Percentiles rank a stretch among this genome's conserved stretches.
Evolutionary conservation across 495 filamentous ascomycete species (phyloP).

Genomic region (Aspergillus kassunensis): DNA sequence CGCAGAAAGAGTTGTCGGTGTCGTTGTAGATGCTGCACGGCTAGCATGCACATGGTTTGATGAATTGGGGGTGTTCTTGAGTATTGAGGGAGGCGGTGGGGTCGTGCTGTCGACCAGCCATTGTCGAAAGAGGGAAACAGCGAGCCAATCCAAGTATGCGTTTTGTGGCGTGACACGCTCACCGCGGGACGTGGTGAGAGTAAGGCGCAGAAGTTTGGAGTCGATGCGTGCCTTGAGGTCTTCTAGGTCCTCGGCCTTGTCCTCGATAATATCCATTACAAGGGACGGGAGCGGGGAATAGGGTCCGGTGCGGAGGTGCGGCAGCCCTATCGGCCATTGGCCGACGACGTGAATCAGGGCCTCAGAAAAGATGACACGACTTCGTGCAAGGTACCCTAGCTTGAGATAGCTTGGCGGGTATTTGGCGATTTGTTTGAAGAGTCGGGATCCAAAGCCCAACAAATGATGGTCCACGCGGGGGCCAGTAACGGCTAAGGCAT

Average conservation of each 20-base stretch:
- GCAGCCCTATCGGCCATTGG: conserved; percentile 77
- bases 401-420: conserved; percentile 90
- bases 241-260: conserved; percentile 82
- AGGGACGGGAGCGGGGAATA: conserved; percentile 57
- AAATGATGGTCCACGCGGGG: conserved; percentile 91
- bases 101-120: conserved; percentile 87
- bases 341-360: conserved; percentile 88
- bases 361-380: conserved; percentile 83
- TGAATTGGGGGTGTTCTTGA: conserved; percentile 31
- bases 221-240: conserved; percentile 65
- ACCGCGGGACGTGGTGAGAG: conserved; percentile 70
- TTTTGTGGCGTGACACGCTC: conserved; percentile 75
- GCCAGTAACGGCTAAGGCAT: conserved; percentile 80
- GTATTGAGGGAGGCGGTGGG: conserved; percentile 54
- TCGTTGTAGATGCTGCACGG: conserved; percentile 17
- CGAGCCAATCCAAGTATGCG: conserved; percentile 83
- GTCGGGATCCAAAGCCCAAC: conserved; percentile 78
- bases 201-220: conserved; percentile 73
- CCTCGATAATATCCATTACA: conserved; percentile 83
- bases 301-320: conserved; percentile 63
- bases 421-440: conserved; percentile 93
- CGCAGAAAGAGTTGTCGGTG: conserved; percentile 26
- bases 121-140: conserved; percentile 77
- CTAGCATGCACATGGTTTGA: conserved; percentile 4
- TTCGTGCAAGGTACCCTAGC: conserved; percentile 78